phyloP scores from a whole-genome alignment of 2,329 filamentous ascomycete species.

The Lecanicillium sp. region DNA sequence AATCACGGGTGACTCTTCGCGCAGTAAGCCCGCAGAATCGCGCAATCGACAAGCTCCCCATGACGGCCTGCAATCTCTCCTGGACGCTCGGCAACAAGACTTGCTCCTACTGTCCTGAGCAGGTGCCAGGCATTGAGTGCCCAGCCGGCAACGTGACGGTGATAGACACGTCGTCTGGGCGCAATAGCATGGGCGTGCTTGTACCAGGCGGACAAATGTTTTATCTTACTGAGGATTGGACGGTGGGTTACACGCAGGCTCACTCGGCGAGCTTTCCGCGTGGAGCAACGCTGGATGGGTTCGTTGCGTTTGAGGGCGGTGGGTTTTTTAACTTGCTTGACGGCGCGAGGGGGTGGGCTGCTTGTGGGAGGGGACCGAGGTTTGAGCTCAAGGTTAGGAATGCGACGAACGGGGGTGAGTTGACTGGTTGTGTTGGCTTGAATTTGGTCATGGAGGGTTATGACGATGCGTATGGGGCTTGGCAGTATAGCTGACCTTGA shows the following conservation, averaged over 20 bases:
- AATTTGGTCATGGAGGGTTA: slow-evolving; percentile 4
- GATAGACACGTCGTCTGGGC: slow-evolving; percentile 10
- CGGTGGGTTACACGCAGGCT: slow-evolving; percentile 23
- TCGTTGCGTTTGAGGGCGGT: slow-evolving; percentile 21
- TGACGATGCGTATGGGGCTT: slow-evolving; percentile 4
- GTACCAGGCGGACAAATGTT: slow-evolving; percentile 25
- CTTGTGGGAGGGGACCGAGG: slow-evolving; percentile 2
- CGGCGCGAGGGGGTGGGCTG: slow-evolving; percentile 6
- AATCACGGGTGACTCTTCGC: slow-evolving; percentile 5
- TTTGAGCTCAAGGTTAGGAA: slow-evolving; percentile 6
- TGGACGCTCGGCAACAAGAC: slow-evolving; percentile 19
- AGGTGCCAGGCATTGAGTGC: slow-evolving; percentile 14
- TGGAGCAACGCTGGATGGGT: slow-evolving; percentile 17
- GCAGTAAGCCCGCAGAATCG: slow-evolving; percentile 20
- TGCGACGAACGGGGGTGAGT: slow-evolving; percentile 3
- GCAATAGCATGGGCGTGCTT: slow-evolving; percentile 18
- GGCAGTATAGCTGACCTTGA: slow-evolving; percentile 6
- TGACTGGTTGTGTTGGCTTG: slow-evolving; percentile 4
- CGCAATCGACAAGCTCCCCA: slow-evolving; percentile 17
- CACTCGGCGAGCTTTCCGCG: slow-evolving; percentile 22
- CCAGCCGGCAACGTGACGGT: slow-evolving; percentile 19
- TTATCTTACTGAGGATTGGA: slow-evolving; percentile 20
- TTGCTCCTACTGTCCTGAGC: slow-evolving; percentile 9
- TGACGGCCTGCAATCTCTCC: slow-evolving; percentile 18
- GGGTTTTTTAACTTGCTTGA: slow-evolving; percentile 20